phyloP scores from a whole-genome alignment of 805 yeast species.

The Blastobotrys robertii region DNA sequence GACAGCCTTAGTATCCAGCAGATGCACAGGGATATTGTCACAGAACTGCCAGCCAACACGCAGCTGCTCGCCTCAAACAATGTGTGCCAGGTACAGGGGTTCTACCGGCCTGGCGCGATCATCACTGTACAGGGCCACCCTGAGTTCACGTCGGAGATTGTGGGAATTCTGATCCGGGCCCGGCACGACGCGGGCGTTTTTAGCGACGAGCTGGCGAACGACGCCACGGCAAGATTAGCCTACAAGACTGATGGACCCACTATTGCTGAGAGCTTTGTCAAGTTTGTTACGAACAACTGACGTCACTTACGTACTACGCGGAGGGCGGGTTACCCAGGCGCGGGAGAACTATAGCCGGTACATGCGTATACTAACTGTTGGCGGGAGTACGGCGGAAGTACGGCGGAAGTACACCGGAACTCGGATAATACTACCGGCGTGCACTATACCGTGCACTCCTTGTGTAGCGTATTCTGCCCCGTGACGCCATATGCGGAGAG shows the following conservation, averaged over 20 bases:
- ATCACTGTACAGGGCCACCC: constrained; percentile 88
- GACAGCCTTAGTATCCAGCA: constrained; percentile 37
- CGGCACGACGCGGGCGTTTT: constrained; percentile 12
- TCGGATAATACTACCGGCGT: no score
- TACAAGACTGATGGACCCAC: constrained; percentile 15
- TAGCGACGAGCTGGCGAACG: constrained; percentile 7
- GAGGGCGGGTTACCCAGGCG: no score
- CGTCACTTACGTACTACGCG: no score
- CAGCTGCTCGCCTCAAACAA: constrained; percentile 44
- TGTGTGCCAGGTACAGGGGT: constrained; percentile 57
- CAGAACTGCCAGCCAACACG: constrained; percentile 32
- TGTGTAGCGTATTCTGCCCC: no score
- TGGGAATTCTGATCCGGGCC: constrained; percentile 10
- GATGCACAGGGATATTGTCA: constrained; percentile 50
- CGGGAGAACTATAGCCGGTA: no score
- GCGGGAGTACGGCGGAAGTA: no score
- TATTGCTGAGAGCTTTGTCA: constrained; percentile 15
- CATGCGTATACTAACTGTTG: no score
- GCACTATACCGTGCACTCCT: no score
- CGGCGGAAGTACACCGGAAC: no score
- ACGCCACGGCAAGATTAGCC: constrained; percentile 7
- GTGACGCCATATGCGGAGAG: background rate
- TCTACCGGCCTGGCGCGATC: constrained; percentile 40
- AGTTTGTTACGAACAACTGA: constrained; percentile 6
- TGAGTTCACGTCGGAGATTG: constrained; percentile 44